Evolutionary conservation across 495 filamentous ascomycete genomes (phyloP).

Genomic region (Aspergillus egyptiacus): DNA sequence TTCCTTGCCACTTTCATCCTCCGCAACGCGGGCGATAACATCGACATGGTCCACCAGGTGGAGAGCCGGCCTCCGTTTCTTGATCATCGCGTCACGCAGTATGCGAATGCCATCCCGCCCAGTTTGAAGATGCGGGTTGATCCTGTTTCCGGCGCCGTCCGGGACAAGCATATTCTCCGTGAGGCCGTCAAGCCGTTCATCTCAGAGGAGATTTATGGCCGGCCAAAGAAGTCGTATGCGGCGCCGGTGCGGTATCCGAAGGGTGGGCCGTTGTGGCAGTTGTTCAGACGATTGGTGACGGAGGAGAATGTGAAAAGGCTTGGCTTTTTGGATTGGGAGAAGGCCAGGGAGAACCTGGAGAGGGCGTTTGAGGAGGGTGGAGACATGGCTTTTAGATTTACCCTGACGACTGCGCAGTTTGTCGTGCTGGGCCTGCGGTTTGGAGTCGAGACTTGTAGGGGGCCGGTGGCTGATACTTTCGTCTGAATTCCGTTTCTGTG

Average conservation of each 20-base stretch:
- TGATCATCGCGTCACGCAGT: conserved; percentile 47
- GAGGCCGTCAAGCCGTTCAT: conserved; percentile 45
- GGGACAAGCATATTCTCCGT: conserved; percentile 46
- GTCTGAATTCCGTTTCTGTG: too few relatives aligned
- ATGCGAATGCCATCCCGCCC: conserved; percentile 41
- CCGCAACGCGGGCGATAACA: conserved; percentile 42
- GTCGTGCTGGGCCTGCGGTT: conserved; percentile 12
- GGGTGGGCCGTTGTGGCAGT: conserved; percentile 33
- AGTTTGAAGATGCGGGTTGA: conserved; percentile 40
- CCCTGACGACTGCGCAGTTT: conserved; percentile 9
- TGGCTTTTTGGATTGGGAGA: conserved; percentile 31
- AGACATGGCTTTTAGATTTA: conserved; percentile 4
- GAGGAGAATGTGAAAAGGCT: conserved; percentile 35
- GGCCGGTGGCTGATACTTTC: too few relatives aligned
- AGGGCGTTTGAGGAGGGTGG: conserved; percentile 27
- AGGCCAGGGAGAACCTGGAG: conserved; percentile 17
- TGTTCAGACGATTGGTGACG: conserved; percentile 29
- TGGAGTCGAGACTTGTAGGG: conserved; percentile 10
- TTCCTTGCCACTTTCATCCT: conserved; percentile 40
- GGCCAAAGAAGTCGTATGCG: conserved; percentile 41
- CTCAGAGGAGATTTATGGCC: conserved; percentile 43
- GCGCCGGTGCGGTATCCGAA: conserved; percentile 27
- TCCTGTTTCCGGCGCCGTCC: conserved; percentile 20
- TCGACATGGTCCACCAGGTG: conserved; percentile 46
- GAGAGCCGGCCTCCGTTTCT: conserved; percentile 47